A percentile compares a stretch with the other conserved stretches of the same genome.
Conservation (phyloP, 1,284 basidiomycete genomes). For the Moesziomyces sp. region DNA sequence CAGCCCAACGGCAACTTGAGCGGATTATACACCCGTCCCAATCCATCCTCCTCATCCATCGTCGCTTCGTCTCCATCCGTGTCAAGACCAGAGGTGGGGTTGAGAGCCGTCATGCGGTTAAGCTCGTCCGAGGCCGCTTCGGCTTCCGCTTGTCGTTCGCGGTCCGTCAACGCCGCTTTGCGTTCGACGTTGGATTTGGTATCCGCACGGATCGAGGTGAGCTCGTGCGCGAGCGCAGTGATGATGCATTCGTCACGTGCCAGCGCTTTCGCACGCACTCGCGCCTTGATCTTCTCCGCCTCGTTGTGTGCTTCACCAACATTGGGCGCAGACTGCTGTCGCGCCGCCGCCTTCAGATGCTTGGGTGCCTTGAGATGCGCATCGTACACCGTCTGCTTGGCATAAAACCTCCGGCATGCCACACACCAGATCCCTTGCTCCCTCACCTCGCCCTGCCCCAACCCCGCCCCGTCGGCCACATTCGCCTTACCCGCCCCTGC, state of each 20-base stretch:
- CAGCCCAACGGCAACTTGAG: slow-evolving; percentile 95
- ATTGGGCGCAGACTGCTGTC: slow-evolving; percentile 71
- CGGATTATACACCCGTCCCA: slow-evolving; percentile 96
- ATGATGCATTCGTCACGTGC: slow-evolving; percentile 59
- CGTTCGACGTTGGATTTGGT: slow-evolving; percentile 97
- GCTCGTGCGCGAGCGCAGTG: slow-evolving; percentile 29
- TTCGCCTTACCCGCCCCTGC: slow-evolving; percentile 56
- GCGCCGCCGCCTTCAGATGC: slow-evolving; percentile 87
- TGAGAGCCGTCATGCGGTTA: slow-evolving; percentile 40
- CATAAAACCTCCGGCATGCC: slow-evolving; percentile 90
- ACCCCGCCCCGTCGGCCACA: slow-evolving; percentile 48
- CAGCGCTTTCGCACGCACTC: slow-evolving; percentile 43
- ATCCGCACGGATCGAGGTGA: slow-evolving; percentile 50
- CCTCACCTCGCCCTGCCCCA: background rate
- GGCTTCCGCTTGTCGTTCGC: slow-evolving; percentile 93
- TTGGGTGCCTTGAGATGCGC: slow-evolving; percentile 94
- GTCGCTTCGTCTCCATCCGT: slow-evolving; percentile 11
- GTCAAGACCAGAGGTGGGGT: slow-evolving; percentile 30
- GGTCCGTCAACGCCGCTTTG: slow-evolving; percentile 91
- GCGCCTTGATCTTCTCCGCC: slow-evolving; percentile 33
- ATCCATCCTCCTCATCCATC: slow-evolving; percentile 67
- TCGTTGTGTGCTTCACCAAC: slow-evolving; percentile 5
- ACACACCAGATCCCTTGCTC: slow-evolving; percentile 89
- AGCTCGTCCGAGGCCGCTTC: slow-evolving; percentile 71
- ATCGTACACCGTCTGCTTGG: slow-evolving; percentile 97